phyloP scores from a whole-genome alignment of 1,284 basidiomycete genomes.

The Ganoderma multipileum region DNA sequence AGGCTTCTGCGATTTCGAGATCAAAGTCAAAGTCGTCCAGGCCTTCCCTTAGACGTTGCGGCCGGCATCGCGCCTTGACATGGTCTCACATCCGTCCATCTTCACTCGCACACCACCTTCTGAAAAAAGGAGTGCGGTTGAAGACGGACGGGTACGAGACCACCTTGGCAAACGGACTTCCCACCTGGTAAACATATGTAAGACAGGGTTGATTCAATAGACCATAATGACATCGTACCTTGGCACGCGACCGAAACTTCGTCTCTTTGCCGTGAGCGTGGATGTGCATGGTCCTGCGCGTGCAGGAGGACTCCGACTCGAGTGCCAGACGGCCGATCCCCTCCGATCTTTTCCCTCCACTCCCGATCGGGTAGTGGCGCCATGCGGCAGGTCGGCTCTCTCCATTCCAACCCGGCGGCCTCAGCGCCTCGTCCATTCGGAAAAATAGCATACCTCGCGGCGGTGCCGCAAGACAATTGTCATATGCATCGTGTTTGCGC shows the following conservation, averaged over 20 bases:
- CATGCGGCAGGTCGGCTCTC: background rate
- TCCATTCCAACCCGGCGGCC: background rate
- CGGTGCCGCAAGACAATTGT: background rate
- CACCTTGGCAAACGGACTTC: background rate
- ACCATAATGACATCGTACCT: background rate
- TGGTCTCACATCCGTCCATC: background rate
- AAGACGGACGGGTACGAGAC: background rate
- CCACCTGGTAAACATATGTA: background rate
- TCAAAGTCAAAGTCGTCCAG: background rate
- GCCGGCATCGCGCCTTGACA: background rate
- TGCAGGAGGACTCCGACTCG: background rate
- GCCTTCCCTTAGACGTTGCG: background rate
- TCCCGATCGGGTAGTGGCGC: background rate
- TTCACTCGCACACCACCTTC: background rate
- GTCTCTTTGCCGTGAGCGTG: background rate
- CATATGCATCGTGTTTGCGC: background rate
- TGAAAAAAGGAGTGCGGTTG: background rate
- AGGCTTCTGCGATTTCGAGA: background rate
- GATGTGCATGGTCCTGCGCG: too few relatives aligned
- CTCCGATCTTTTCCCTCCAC: background rate
- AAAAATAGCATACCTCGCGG: background rate
- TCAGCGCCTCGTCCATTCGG: background rate
- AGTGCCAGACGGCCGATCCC: background rate
- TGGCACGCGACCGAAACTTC: background rate
- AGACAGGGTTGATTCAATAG: background rate